Base-by-base conservation (phyloP, 2,329 filamentous ascomycete genomes). In the Teratosphaeria zuluensis region DNA sequence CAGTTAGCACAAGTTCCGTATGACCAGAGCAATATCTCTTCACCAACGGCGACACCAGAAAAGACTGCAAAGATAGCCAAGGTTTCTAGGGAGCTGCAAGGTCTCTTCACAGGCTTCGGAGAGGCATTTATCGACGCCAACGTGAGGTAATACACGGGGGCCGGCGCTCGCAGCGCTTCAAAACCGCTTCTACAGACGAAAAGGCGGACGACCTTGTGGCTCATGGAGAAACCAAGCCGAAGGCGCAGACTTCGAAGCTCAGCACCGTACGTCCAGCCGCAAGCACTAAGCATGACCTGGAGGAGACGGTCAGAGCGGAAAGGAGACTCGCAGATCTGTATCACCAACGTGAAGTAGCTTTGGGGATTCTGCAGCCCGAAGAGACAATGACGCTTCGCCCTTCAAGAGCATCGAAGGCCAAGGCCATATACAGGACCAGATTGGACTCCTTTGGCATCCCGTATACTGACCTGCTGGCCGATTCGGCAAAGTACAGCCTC, bases 121-220 rank as follows among this genome's bases (percentile, higher is more conserved):
- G 54, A 59, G 38, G 58, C 58, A 3, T 59, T 59, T 30, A 24
- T 54, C 12, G 21, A 59, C 51, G 58, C 24, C 58, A 59, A 35
- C 19, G 19, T 12, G 24, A 35, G 32, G 33, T 56, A 7, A 31
- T n/a, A 14, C 14, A 53, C 12, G 46, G 55, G 16, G 28, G 33
- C 14, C 19, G 54, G 16, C 33, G 54, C 24, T 56, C 54, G 33
- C 21, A 19, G 14, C 24, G 54, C 21, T 21, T 55, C 9, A 48
- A 48, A n/a, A 19, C 42, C 9, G 42, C 16, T 19, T 19, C 42
- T 48, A n/a, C 42, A 48, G 42, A 48, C 16, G n/a, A 19, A 21
- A 21, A 4, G 19, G 16, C 42, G 5, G 6, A 48, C 16, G 42
- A 48, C 7, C 42, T 21, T 19, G 4, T n/a, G 19, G 42, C 5